A percentile compares a stretch with the other conserved stretches of the same genome.
Evolutionary conservation across 768 basidiomycete species (phyloP).

Genomic region (Tricholoma sp.): DNA sequence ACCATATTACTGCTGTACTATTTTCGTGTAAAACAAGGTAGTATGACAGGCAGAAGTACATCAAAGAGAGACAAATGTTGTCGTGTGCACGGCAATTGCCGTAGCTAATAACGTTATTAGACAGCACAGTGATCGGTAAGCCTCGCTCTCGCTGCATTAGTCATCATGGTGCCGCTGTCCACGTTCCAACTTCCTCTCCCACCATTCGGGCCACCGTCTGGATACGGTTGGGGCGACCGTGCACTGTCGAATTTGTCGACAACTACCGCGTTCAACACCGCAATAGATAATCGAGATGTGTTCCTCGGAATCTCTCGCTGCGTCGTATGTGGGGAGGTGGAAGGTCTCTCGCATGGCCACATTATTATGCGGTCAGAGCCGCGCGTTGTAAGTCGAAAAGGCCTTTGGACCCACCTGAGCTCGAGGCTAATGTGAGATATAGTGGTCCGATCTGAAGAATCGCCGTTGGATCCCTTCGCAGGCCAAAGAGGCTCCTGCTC

Average conservation of each 20-base stretch:
- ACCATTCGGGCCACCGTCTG: slow-evolving; percentile 10
- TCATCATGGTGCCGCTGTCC: slow-evolving; percentile 12
- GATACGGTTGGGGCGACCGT: slow-evolving; percentile 15
- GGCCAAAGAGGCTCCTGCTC: slow-evolving; percentile 11
- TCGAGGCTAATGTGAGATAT: slow-evolving; percentile 6
- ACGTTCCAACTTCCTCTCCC: slow-evolving; percentile 18
- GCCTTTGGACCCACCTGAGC: slow-evolving; percentile 7
- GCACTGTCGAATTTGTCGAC: slow-evolving; percentile 16
- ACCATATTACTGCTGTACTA: too few species aligned
- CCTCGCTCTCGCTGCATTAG: neutral
- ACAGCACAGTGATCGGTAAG: too few species aligned
- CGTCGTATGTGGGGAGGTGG: neutral
- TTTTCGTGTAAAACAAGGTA: too few species aligned
- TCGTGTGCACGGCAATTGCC: too few species aligned
- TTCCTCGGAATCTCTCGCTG: slow-evolving; percentile 11
- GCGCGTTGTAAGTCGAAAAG: neutral
- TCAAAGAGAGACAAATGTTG: too few species aligned
- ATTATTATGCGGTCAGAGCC: neutral
- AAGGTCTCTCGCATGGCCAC: too few species aligned
- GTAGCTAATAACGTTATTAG: too few species aligned
- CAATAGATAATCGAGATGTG: slow-evolving; percentile 14
- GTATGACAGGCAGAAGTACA: too few species aligned
- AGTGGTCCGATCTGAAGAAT: slow-evolving; percentile 19
- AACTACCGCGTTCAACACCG: slow-evolving; percentile 15
- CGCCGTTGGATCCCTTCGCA: slow-evolving; percentile 19